A percentile compares a stretch with the other conserved stretches of the same genome.
Evolutionary conservation across 352 stramenopile genomes (phyloP).

Genomic region (Aphanomyces cochlioides): DNA sequence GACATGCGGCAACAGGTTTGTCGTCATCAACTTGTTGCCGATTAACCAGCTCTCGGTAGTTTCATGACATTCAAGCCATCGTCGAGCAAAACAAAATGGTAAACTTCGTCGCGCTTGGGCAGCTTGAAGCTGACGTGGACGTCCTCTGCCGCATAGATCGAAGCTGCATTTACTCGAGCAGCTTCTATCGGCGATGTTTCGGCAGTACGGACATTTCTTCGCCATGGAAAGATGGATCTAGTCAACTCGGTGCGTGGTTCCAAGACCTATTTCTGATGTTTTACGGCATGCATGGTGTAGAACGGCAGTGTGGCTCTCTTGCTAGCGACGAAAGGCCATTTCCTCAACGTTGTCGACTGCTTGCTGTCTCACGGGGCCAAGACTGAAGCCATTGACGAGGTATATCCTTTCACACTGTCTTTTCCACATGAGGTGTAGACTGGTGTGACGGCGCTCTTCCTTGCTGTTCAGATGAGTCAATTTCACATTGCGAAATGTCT

Average conservation of each 20-base stretch:
- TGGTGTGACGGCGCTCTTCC: conserved; percentile 11
- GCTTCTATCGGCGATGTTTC: conserved; percentile 18
- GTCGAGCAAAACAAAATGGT: conserved; percentile 4
- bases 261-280: background rate
- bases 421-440: conserved; percentile 1
- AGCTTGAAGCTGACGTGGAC: background rate
- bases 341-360: conserved; percentile 25
- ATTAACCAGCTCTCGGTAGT: background rate
- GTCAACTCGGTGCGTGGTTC: conserved; percentile 7
- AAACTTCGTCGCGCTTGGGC: background rate
- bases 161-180: conserved; percentile 2
- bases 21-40: background rate
- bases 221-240: conserved; percentile 16
- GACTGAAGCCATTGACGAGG: conserved; percentile 27
- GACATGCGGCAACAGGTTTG: background rate
- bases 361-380: conserved; percentile 20
- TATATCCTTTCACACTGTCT: background rate
- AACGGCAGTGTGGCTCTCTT: conserved; percentile 17
- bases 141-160: background rate
- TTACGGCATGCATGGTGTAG: background rate
- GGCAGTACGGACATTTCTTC: conserved; percentile 18
- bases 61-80: background rate
- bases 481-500: conserved; percentile 30
- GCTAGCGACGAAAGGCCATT: conserved; percentile 15
- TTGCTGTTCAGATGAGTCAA: conserved; percentile 27